Base-by-base conservation (phyloP, 2,329 filamentous ascomycete genomes). In the Fusarium sp. region DNA sequence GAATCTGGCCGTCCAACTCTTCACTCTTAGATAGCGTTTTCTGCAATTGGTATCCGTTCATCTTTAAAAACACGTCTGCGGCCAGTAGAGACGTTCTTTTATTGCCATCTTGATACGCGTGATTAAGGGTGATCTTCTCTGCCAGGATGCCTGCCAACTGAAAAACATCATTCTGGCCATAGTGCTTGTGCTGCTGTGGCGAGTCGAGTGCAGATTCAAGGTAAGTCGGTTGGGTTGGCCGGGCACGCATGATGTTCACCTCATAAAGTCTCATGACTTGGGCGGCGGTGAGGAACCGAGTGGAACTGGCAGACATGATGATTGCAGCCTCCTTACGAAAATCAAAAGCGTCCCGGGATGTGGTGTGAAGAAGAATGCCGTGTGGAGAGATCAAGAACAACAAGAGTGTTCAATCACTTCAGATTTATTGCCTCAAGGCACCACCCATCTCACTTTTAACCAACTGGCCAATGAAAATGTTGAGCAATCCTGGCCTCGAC, bases 71-170 rank as follows among this genome's bases (percentile, higher is more conserved):
- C 69, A 70, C 70, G 16, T 73, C 65, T n/a, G 65, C 66, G 1
- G 71, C 68, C 2, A 39, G 60, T 3, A 70, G 65, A 34, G 69
- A 56, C n/a, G 50, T 65, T 43, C 69, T 39, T 30, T 73, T 74
- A 50, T 73, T 74, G 16, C 65, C 66, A 44, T 73, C 65, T 16
- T 68, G 57, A 41, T 69, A 76, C 1, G 66, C 46, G 23, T 75
- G 68, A 30, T 76, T 50, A 7, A 75, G 68, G 10, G 72, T 62
- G 11, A 75, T 54, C 50, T 70, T 75, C 44, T 68, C 41, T 1
- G 68, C 68, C 15, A 73, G 68, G 10, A 74, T 23, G 2, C 70
- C 72, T 2, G 73, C 68, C 7, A 74, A 34, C 54, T 65, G 59
- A 41, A 74, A 72, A 2, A 72, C 12, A 7, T 73, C 60, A 3